phyloP scores from a whole-genome alignment of 768 basidiomycete species.

The Tricholoma matsutake region DNA sequence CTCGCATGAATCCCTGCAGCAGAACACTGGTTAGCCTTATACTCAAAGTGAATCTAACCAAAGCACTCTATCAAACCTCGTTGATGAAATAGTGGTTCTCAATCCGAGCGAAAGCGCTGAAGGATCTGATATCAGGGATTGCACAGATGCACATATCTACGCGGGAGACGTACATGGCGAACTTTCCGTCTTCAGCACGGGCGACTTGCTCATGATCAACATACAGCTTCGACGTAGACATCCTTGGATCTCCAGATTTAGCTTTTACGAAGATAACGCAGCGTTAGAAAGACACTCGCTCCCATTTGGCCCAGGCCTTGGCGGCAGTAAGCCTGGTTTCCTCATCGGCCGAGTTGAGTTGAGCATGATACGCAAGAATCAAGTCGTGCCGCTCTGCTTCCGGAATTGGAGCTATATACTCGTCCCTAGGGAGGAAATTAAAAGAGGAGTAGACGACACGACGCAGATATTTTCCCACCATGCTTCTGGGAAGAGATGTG shows the following conservation, averaged over 20 bases:
- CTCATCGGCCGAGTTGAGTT: slow-evolving; percentile 71
- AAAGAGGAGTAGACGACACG: neutral
- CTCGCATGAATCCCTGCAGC: slow-evolving; percentile 78
- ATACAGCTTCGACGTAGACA: slow-evolving; percentile 75
- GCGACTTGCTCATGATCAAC: slow-evolving; percentile 68
- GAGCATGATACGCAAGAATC: slow-evolving; percentile 79
- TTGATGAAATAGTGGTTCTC: slow-evolving; percentile 93
- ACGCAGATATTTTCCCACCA: slow-evolving; percentile 49
- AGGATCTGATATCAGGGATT: neutral
- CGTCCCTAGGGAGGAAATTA: slow-evolving; percentile 54
- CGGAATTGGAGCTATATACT: slow-evolving; percentile 78
- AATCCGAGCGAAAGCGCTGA: slow-evolving; percentile 80
- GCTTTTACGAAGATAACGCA: neutral
- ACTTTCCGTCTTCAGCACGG: slow-evolving; percentile 67
- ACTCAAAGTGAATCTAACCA: neutral
- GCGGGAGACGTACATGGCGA: slow-evolving; percentile 57
- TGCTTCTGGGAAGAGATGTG: slow-evolving; percentile 83
- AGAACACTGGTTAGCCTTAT: neutral
- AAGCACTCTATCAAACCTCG: slow-evolving; percentile 40
- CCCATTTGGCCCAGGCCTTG: slow-evolving; percentile 88
- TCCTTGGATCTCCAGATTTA: slow-evolving; percentile 41
- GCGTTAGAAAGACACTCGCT: slow-evolving; percentile 48
- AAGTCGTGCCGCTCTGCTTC: slow-evolving; percentile 77
- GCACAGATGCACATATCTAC: slow-evolving; percentile 1
- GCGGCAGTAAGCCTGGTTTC: slow-evolving; percentile 64